These are phyloP conservation scores for Talaromyces funiculosus DNA, from an alignment of 2,329 filamentous ascomycete genomes.

Conservation along the genomic window DNA sequence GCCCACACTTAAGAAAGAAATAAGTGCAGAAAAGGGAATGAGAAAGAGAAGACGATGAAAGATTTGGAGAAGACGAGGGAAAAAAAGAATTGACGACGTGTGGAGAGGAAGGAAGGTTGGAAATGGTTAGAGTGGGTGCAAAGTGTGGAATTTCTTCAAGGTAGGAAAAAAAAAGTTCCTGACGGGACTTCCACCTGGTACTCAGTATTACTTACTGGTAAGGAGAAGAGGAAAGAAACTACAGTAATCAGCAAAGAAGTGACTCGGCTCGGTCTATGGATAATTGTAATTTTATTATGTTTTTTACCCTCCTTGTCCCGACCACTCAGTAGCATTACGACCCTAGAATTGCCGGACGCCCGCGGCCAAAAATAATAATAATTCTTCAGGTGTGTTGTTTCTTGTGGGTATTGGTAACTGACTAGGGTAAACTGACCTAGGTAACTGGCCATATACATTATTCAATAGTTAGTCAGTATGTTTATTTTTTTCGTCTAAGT, in stretches of 20 bases:
- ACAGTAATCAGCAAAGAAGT: background rate
- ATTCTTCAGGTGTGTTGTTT: slow-evolving; percentile 6
- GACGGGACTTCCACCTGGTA: background rate
- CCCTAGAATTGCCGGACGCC: slow-evolving; percentile 20
- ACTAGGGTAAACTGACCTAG: background rate
- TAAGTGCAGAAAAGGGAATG: slow-evolving; percentile 17
- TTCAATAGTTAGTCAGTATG: background rate
- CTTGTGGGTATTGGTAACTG: background rate
- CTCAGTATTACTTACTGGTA: too few relatives aligned
- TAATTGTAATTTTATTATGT: slow-evolving; percentile 7
- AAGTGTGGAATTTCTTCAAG: slow-evolving; percentile 16
- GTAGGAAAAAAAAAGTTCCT: slow-evolving; percentile 17
- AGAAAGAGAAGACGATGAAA: slow-evolving; percentile 13
- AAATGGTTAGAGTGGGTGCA: background rate
- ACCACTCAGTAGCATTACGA: background rate
- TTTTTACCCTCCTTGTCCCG: background rate
- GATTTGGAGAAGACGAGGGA: background rate
- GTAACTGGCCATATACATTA: background rate
- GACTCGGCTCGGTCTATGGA: slow-evolving; percentile 4
- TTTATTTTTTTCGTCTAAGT: background rate
- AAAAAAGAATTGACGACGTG: background rate
- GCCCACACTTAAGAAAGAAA: slow-evolving; percentile 13
- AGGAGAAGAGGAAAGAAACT: background rate
- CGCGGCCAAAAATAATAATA: slow-evolving; percentile 15
- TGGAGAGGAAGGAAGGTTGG: slow-evolving; percentile 3